These are phyloP conservation scores for Cardiosporidium cionae DNA, from an alignment of 169 alveolate species.

Conservation along the genomic window DNA sequence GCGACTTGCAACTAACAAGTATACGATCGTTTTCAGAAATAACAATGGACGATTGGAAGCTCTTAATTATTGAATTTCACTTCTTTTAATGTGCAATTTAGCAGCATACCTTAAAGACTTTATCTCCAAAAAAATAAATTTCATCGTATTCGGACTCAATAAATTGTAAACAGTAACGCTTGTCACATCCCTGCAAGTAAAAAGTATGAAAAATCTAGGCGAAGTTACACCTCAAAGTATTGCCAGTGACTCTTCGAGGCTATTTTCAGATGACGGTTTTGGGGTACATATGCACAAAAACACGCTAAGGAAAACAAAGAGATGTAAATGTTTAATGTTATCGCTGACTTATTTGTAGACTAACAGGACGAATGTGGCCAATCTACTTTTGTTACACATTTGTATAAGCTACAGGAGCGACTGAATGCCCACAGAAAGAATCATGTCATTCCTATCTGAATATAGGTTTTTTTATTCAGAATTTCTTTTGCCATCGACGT, in stretches of 20 bases:
- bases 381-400: too few species aligned
- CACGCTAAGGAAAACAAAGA: background rate
- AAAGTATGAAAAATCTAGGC: conserved; percentile 5
- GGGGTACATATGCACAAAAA: background rate
- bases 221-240: conserved; percentile 34
- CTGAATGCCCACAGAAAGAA: too few species aligned
- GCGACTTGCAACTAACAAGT: too few species aligned
- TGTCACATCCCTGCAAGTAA: conserved; percentile 80
- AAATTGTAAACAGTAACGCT: conserved; percentile 73
- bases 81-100: too few species aligned
- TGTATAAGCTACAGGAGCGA: too few species aligned
- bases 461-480: too few species aligned
- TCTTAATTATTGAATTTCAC: too few species aligned
- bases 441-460: too few species aligned
- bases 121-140: conserved; percentile 88
- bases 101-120: conserved; percentile 50
- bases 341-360: background rate
- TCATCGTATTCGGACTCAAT: conserved; percentile 67
- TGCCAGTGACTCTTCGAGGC: background rate
- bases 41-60: too few species aligned
- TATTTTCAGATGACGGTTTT: background rate
- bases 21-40: too few species aligned
- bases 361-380: too few species aligned
- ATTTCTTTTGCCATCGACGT: too few species aligned
- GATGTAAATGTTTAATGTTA: background rate